phyloP scores from a whole-genome alignment of 371 early-diverging fungal genomes.

The Umbelopsis sp. region DNA sequence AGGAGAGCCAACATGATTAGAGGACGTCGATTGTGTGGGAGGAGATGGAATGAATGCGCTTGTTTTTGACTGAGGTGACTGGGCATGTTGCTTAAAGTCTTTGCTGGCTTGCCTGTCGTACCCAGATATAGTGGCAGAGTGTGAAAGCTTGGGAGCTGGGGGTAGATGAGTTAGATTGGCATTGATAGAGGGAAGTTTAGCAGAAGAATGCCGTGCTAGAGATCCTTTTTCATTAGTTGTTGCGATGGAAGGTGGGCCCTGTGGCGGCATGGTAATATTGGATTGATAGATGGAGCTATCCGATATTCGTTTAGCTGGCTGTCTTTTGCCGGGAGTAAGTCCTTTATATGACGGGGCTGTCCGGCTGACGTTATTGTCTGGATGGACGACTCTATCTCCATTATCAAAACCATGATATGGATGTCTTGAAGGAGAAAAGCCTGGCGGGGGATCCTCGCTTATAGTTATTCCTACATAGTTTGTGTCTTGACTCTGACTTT shows the following conservation, averaged over 20 bases:
- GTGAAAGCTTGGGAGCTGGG: conserved; percentile 7
- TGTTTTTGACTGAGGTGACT: background rate
- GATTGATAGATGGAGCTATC: conserved; percentile 10
- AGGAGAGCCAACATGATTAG: background rate
- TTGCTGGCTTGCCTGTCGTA: conserved; percentile 1
- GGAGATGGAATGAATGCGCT: background rate
- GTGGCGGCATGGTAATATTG: background rate
- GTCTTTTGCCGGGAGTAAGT: background rate
- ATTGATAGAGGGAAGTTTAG: conserved; percentile 16
- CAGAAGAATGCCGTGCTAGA: conserved; percentile 16
- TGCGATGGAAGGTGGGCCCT: background rate
- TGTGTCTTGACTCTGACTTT: conserved; percentile 26
- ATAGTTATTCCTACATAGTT: conserved; percentile 43
- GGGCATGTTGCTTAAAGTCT: background rate
- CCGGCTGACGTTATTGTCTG: background rate
- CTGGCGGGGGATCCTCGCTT: conserved; percentile 24
- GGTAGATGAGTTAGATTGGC: background rate
- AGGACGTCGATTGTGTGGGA: background rate
- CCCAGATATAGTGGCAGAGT: conserved; percentile 13
- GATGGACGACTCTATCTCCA: background rate
- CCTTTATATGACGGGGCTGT: background rate
- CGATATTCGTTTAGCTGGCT: conserved; percentile 12
- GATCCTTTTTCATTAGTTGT: conserved; percentile 8
- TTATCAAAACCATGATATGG: background rate
- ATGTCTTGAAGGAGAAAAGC: background rate